Percentiles rank a stretch among this genome's conserved stretches.
These are phyloP conservation scores for Ophiocytium majus DNA, from an alignment of 352 stramenopile genomes.

Conservation along the genomic window DNA sequence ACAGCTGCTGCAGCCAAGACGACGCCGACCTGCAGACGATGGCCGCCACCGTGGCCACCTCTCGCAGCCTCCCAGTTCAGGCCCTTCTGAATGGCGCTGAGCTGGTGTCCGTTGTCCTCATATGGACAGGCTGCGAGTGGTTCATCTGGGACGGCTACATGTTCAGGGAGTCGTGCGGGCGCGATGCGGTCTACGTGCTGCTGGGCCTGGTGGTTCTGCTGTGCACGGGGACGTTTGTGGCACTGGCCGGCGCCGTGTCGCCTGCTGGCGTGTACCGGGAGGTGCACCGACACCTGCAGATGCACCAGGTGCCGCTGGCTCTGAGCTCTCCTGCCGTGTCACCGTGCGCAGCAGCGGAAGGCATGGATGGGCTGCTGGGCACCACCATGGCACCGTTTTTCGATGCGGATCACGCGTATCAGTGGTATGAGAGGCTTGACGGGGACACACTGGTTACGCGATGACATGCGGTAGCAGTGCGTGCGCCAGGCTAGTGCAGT, in stretches of 20 bases:
- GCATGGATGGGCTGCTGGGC: neutral
- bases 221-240: neutral
- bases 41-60: too few relatives aligned
- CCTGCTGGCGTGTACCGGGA: neutral
- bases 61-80: neutral
- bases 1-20: too few relatives aligned
- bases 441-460: too few relatives aligned
- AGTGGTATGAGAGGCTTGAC: neutral
- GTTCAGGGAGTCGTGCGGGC: neutral
- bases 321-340: neutral
- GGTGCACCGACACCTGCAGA: neutral
- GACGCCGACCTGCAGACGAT: too few relatives aligned
- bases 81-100: neutral
- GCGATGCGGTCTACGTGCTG: neutral
- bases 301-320: neutral
- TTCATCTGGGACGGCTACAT: slow-evolving; percentile 14
- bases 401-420: too few relatives aligned
- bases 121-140: slow-evolving; percentile 23
- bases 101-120: neutral
- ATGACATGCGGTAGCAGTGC: too few relatives aligned
- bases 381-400: neutral
- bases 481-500: too few relatives aligned
- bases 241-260: neutral
- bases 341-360: neutral
- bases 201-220: neutral